Conservation (phyloP, 192 early-diverging fungal genomes). For the Phycomyces nitens region DNA sequence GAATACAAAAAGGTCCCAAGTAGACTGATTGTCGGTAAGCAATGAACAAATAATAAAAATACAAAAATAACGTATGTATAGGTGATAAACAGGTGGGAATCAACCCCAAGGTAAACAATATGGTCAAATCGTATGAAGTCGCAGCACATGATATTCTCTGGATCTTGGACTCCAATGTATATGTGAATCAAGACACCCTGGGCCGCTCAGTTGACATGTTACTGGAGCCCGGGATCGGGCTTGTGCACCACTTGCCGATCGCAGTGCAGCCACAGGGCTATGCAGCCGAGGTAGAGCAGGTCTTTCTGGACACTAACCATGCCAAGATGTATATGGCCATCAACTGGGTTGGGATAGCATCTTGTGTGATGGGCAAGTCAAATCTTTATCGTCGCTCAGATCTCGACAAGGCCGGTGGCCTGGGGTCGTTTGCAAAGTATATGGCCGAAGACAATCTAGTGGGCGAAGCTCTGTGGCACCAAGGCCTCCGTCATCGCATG, state of each 20-base stretch:
- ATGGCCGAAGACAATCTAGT: constrained; percentile 97
- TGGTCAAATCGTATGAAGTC: constrained; percentile 76
- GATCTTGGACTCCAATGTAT: constrained; percentile 93
- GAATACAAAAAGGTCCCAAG: constrained; percentile 73
- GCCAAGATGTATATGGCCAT: constrained; percentile 95
- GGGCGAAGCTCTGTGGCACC: constrained; percentile 77
- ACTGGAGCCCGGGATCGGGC: constrained; percentile 68
- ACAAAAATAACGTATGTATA: constrained; percentile 23
- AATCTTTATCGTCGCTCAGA: constrained; percentile 86
- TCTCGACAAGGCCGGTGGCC: constrained; percentile 75
- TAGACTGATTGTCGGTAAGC: constrained; percentile 72
- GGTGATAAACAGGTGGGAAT: constrained; percentile 72
- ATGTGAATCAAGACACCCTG: constrained; percentile 71
- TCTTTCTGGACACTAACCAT: constrained; percentile 87
- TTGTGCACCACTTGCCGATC: constrained; percentile 93
- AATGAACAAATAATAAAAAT: not conserved
- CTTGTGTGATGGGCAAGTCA: constrained; percentile 93
- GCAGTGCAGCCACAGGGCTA: constrained; percentile 68
- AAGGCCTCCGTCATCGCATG: constrained; percentile 79
- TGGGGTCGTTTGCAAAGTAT: constrained; percentile 83
- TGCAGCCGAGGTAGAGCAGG: constrained; percentile 80
- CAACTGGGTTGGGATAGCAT: constrained; percentile 79
- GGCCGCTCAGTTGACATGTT: constrained; percentile 80
- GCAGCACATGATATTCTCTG: constrained; percentile 88
- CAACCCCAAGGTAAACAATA: constrained; percentile 97